phyloP scores from a whole-genome alignment of 2,329 filamentous ascomycete species.

The Fusarium algeriense region DNA sequence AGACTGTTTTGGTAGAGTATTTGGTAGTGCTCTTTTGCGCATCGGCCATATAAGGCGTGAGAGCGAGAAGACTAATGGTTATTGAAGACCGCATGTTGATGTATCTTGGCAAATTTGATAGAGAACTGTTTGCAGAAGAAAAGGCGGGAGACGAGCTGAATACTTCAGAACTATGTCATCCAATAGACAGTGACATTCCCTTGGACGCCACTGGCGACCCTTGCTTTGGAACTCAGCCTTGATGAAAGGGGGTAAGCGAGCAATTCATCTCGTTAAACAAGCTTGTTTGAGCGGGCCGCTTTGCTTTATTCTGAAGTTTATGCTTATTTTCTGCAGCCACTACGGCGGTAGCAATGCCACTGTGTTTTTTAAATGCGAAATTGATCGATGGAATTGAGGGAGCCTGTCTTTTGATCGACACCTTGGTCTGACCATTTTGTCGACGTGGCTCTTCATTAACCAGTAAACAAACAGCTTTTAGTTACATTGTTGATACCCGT shows the following conservation, averaged over 20 bases:
- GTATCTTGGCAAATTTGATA: no score
- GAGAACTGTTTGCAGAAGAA: no score
- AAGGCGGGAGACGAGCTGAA: neutral
- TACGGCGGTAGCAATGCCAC: neutral
- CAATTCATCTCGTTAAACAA: neutral
- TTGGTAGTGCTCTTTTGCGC: conserved; percentile 19
- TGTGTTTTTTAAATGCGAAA: neutral
- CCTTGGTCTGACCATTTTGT: neutral
- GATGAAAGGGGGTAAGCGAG: conserved; percentile 9
- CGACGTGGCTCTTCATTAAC: neutral
- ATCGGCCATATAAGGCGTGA: conserved; percentile 2
- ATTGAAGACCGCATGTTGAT: neutral
- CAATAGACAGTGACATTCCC: neutral
- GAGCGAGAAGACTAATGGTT: neutral
- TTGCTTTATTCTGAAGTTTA: neutral
- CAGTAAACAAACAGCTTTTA: accelerated
- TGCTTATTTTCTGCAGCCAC: neutral
- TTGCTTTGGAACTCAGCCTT: conserved; percentile 9
- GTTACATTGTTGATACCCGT: neutral
- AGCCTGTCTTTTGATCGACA: neutral
- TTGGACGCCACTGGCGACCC: neutral
- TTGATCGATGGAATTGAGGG: conserved; percentile 5
- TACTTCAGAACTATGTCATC: neutral
- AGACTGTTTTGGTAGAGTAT: conserved; percentile 30
- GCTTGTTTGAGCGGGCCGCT: neutral